Evolutionary conservation across 495 filamentous ascomycete genomes (phyloP), one percentile per base, ranked within the genome.

Genomic region (Sordaria brevicollis): DNA sequence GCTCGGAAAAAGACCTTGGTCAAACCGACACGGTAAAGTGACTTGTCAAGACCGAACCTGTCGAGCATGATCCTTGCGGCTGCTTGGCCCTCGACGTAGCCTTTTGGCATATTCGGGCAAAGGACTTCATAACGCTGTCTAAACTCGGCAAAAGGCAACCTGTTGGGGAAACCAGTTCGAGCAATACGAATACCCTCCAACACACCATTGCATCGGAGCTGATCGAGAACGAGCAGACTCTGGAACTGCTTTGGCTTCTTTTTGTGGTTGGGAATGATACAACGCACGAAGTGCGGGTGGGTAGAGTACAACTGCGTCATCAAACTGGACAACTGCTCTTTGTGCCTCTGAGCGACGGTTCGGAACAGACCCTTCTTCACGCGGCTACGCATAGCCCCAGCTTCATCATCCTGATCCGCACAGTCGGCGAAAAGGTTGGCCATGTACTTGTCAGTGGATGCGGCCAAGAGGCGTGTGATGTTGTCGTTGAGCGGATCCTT

Each of bases 1-100:
- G 96, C 94, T 68, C 95, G 85, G 84, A 99, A 99, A 82, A 99
- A 99, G 8, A 99, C 94, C 75, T 99, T 99, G 29, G 96, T 97
- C 37, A 97, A 81, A 65, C 96, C 96, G 70, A 99, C 93, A 31
- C 96, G 91, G 79, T 95, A 99, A 57, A 96, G 87, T 3, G 92
- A 83, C 70, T 82, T 86, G 76, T 99, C 95, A 74, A 98, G 84
- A 19, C 88, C 88, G 5, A 99, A 86, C 79, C 92, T 93, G 67
- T 97, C 91, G 5, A 99, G 85, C 88, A 99, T 97, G 29, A 93
- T 87, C 35, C 87, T 88, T 34, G 93, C 91, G 2, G 88, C 92
- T 38, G 82, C 89, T 79, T 97, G 96, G 3, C 95, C 95, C 73
- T 98, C 96, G 33, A 97, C 79, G 69, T 96, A 93, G 1, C 93